Conservation (phyloP, 139 green algal species). For the Chlorella vulgaris region DNA sequence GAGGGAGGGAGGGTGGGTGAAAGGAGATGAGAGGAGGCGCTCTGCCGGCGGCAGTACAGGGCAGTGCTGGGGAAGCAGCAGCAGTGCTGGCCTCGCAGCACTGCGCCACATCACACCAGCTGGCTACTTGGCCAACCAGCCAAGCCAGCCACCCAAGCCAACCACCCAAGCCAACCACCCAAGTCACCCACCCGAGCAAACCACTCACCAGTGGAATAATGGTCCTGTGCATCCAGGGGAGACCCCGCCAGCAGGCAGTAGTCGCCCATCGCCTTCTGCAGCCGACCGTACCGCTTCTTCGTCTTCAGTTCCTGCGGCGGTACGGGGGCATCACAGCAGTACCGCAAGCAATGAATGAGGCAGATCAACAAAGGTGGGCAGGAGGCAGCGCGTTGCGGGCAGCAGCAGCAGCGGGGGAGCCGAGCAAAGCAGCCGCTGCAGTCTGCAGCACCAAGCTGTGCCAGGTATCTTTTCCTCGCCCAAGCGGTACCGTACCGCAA, state of each 20-base stretch:
- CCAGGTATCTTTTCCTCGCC: background rate
- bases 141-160: too few species aligned
- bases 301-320: conserved; percentile 45
- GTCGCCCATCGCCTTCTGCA: conserved; percentile 88
- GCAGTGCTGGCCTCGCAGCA: too few species aligned
- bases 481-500: background rate
- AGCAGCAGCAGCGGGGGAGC: background rate
- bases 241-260: conserved; percentile 79
- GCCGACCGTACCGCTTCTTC: conserved; percentile 70
- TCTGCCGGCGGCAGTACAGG: too few species aligned
- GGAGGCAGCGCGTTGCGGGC: too few species aligned
- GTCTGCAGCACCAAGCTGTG: background rate
- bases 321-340: background rate
- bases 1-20: background rate
- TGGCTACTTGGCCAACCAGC: too few species aligned
- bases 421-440: background rate
- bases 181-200: conserved; percentile 32
- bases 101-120: background rate
- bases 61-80: too few species aligned
- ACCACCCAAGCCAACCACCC: conserved; percentile 52
- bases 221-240: conserved; percentile 71
- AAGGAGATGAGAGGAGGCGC: background rate
- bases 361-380: too few species aligned
- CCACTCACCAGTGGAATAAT: conserved; percentile 45
- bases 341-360: background rate